Evolutionary conservation across 2,329 filamentous ascomycete species (phyloP), one percentile per base, ranked within the genome.

Genomic region (Ambrosiella xylebori): DNA sequence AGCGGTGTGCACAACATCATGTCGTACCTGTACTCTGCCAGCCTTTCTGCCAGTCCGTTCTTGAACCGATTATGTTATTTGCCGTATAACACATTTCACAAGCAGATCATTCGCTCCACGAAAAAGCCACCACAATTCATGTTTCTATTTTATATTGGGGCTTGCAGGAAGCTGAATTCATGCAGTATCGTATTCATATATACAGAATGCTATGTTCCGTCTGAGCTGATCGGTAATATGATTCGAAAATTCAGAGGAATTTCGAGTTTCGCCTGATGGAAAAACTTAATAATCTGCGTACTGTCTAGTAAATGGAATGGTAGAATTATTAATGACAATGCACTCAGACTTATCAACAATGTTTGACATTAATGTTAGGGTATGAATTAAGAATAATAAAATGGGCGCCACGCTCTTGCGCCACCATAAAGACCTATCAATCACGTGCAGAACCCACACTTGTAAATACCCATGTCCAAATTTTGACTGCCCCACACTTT

Each of bases 391-490:
- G 9, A 39, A 54, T 15, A 13, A 37, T 9, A 39, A 39, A 15
- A 13, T 15, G 17, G 51, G 38, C 52, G 40, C 57, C 57, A 58
- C 57, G 55, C 2, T 7, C 1, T 38, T 13, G 5, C 52, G 57
- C 57, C 57, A 59, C 57, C 40, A 6, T 11, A 1, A 0, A 59
- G 37, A 56, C 58, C 58, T 56, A 54, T 5, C 5, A 7, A 12
- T 54, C 58, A 59, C 58, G 58, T 59, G 58, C 7, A 2, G 51
- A 50, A 12, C 49, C 39, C 58, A 59, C 58, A 59, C 52, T 8
- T 53, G 13, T n/a, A 27, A 41, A 57, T 41, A 41, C 15, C 37
- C 38, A 17, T 11, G 13, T 40, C 38, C 19, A 15, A 54, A 40
- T 47, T 47, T 41, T 47, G 41, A 12, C 5, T 17, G 52, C 52